Evolutionary conservation across 148 eudicot genomes (phyloP).

Genomic region (Cornus controversa): DNA sequence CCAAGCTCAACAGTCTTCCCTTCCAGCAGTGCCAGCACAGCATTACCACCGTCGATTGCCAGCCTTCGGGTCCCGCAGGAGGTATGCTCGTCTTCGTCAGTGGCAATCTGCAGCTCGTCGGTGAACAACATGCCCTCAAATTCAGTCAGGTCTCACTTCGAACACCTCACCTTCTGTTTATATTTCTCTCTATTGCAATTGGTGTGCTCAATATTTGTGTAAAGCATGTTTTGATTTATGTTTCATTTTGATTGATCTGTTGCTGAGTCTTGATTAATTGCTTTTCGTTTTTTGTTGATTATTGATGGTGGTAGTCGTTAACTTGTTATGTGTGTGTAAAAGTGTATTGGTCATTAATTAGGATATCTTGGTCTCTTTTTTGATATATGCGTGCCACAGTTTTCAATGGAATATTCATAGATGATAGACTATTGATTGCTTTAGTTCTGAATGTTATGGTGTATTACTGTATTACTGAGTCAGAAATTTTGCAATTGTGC

Average conservation of each 20-base stretch:
- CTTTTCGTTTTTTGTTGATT: background rate
- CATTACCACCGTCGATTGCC: constrained; percentile 56
- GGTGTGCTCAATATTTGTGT: background rate
- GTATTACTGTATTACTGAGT: too few relatives aligned
- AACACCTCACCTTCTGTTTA: constrained; percentile 1
- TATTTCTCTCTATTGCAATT: background rate
- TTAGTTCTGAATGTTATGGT: too few relatives aligned
- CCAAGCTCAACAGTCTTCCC: constrained; percentile 50
- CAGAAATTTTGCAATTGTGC: too few relatives aligned
- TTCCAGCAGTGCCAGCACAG: constrained; percentile 63
- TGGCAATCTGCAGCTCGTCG: constrained; percentile 57
- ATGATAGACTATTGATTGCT: too few relatives aligned
- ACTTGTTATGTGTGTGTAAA: background rate
- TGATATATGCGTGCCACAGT: too few relatives aligned
- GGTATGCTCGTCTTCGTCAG: constrained; percentile 65
- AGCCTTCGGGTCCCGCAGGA: constrained; percentile 66
- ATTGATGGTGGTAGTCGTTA: too few relatives aligned
- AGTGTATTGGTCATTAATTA: background rate
- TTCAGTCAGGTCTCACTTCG: constrained; percentile 53
- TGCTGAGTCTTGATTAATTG: background rate
- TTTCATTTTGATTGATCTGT: background rate
- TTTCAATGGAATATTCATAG: too few relatives aligned
- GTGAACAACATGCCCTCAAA: constrained; percentile 58
- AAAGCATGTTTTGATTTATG: background rate
- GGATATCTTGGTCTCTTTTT: too few relatives aligned